Evolutionary conservation across 371 early-diverging fungal genomes (phyloP).

Genomic region (Vittaforma corneae): DNA sequence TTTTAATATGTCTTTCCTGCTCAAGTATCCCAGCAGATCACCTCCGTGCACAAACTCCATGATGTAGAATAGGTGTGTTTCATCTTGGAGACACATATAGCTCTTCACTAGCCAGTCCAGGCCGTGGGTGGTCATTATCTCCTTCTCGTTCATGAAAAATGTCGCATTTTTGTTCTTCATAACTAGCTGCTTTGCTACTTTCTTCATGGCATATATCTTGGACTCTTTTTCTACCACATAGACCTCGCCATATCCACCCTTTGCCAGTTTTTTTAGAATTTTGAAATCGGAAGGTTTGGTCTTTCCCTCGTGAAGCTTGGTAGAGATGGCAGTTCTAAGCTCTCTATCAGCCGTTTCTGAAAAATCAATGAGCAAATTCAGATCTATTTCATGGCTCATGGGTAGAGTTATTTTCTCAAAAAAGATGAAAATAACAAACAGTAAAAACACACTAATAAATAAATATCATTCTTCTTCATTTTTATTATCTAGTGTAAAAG

Average conservation of each 20-base stretch:
- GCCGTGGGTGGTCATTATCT: conserved; percentile 48
- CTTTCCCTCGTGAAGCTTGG: conserved; percentile 24
- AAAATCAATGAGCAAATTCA: conserved; percentile 20
- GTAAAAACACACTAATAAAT: too few species aligned
- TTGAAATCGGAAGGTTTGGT: conserved; percentile 65
- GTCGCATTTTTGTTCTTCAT: conserved; percentile 62
- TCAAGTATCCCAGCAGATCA: conserved; percentile 67
- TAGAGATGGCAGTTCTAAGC: background rate
- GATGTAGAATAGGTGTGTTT: conserved; percentile 62
- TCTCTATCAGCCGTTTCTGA: conserved; percentile 4
- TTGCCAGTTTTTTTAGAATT: conserved; percentile 69
- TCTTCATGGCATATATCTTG: conserved; percentile 82
- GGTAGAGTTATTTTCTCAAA: too few species aligned
- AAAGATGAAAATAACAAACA: too few species aligned
- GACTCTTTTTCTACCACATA: conserved; percentile 61
- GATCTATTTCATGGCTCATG: conserved; percentile 21
- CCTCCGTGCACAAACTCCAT: conserved; percentile 80
- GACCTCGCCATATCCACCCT: conserved; percentile 79
- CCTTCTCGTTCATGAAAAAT: conserved; percentile 59
- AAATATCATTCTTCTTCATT: background rate
- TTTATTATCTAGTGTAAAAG: background rate
- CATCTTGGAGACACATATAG: conserved; percentile 64
- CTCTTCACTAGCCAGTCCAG: conserved; percentile 59
- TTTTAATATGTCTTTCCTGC: conserved; percentile 59
- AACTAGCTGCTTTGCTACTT: conserved; percentile 71